phyloP scores from a whole-genome alignment of 495 filamentous ascomycete genomes.

The Podospora bellae-mahoneyi region DNA sequence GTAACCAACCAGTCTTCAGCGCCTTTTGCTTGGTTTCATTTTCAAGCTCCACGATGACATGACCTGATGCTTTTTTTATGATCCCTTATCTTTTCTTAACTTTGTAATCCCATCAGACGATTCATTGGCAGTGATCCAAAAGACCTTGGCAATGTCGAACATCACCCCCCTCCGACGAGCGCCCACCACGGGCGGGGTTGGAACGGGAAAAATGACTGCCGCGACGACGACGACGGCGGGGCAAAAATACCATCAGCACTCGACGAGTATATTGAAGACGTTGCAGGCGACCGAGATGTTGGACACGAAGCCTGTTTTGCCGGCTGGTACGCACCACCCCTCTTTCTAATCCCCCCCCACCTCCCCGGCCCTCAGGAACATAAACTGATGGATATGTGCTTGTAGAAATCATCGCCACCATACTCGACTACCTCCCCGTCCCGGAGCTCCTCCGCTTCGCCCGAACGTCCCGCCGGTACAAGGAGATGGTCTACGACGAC shows the following conservation, averaged over 20 bases:
- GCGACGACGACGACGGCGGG: background rate
- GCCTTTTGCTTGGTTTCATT: background rate
- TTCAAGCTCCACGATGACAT: background rate
- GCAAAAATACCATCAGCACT: background rate
- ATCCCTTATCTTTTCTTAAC: too few species aligned
- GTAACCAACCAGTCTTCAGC: background rate
- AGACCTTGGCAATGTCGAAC: background rate
- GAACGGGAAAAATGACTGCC: background rate
- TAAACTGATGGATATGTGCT: background rate
- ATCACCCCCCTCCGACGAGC: constrained; percentile 2
- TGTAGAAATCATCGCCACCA: constrained; percentile 75
- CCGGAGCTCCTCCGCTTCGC: constrained; percentile 81
- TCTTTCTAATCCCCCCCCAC: background rate
- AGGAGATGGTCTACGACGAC: constrained; percentile 99
- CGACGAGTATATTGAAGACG: constrained; percentile 62
- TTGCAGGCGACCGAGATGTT: constrained; percentile 74
- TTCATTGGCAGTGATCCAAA: too few species aligned
- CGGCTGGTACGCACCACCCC: constrained; percentile 59
- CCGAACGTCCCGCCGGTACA: constrained; percentile 81
- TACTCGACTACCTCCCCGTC: constrained; percentile 84
- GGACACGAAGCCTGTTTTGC: constrained; percentile 68
- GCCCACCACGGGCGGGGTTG: background rate
- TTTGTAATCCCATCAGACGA: too few species aligned
- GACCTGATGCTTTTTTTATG: background rate
- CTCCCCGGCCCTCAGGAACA: background rate